A percentile compares a stretch with the other conserved stretches of the same genome.
phyloP scores from a whole-genome alignment of 495 filamentous ascomycete species.

The Hypomontagnella monticulosa region DNA sequence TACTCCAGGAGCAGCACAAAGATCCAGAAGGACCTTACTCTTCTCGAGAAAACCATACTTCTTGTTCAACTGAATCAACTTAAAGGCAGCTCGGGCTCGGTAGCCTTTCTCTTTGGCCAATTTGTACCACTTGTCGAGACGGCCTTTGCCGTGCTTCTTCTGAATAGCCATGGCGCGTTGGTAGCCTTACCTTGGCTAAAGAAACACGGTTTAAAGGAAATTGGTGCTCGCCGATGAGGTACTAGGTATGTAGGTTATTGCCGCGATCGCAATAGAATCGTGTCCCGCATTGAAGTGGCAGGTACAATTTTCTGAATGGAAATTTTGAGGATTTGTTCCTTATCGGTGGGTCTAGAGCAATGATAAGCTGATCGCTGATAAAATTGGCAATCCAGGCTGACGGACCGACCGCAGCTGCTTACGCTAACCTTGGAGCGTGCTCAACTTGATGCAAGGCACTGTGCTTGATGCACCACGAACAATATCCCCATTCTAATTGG shows the following conservation, averaged over 20 bases:
- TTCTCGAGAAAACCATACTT: conserved; percentile 98
- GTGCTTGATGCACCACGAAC: not conserved
- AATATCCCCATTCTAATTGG: conserved; percentile 19
- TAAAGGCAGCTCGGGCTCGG: conserved; percentile 95
- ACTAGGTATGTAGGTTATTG: not conserved
- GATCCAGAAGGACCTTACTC: conserved; percentile 93
- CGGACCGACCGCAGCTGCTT: not conserved
- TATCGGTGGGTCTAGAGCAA: too few relatives aligned
- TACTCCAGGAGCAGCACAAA: conserved; percentile 95
- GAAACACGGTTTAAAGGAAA: not conserved
- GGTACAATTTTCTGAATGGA: not conserved
- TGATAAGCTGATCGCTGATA: too few relatives aligned
- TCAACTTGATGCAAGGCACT: conserved; percentile 8
- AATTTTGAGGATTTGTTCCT: too few relatives aligned
- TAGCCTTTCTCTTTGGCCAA: conserved; percentile 98
- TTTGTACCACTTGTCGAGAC: conserved; percentile 92
- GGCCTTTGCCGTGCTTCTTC: conserved; percentile 99
- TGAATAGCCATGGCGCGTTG: conserved; percentile 83
- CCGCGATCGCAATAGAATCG: conserved; percentile 16
- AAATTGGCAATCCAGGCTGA: not conserved
- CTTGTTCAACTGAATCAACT: conserved; percentile 97
- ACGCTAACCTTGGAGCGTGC: not conserved
- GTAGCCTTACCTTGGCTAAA: conserved; percentile 4
- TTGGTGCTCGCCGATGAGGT: not conserved
- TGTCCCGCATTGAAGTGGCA: conserved; percentile 24